Evolutionary conservation across 106 monocot genomes (phyloP).

Genomic region (Vanilla planifolia): DNA sequence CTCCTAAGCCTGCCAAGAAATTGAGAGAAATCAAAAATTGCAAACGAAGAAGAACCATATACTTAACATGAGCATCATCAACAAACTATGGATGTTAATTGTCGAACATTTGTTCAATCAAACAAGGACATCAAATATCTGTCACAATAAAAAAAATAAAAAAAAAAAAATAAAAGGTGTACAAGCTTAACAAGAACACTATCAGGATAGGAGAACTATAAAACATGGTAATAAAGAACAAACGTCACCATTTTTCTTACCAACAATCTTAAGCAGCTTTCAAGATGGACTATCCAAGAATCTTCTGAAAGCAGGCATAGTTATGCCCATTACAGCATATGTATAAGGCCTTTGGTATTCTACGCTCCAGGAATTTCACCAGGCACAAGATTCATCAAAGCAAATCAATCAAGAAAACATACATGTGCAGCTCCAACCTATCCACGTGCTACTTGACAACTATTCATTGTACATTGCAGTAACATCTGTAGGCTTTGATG

Average conservation of each 20-base stretch:
- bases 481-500: slow-evolving; percentile 8
- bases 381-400: slow-evolving; percentile 1
- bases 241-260: slow-evolving; percentile 34
- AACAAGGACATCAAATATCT: not conserved
- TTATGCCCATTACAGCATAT: slow-evolving; percentile 32
- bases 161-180: not conserved
- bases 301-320: slow-evolving; percentile 32
- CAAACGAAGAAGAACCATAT: not conserved
- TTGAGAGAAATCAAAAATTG: not conserved
- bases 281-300: slow-evolving; percentile 26
- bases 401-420: slow-evolving; percentile 11
- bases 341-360: slow-evolving; percentile 20
- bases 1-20: slow-evolving; percentile 36
- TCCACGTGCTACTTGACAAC: slow-evolving; percentile 2
- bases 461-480: slow-evolving; percentile 9
- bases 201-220: not conserved
- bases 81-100: not conserved
- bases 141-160: no score
- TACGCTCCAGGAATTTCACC: slow-evolving; percentile 18
- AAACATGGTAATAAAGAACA: slow-evolving; percentile 15
- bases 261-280: slow-evolving; percentile 42
- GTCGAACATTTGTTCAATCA: slow-evolving; percentile 18
- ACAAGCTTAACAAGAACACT: not conserved
- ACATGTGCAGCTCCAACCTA: slow-evolving; percentile 5
- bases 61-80: not conserved